Conservation (phyloP, 2,329 filamentous ascomycete species). For the Penicillium brevicompactum region DNA sequence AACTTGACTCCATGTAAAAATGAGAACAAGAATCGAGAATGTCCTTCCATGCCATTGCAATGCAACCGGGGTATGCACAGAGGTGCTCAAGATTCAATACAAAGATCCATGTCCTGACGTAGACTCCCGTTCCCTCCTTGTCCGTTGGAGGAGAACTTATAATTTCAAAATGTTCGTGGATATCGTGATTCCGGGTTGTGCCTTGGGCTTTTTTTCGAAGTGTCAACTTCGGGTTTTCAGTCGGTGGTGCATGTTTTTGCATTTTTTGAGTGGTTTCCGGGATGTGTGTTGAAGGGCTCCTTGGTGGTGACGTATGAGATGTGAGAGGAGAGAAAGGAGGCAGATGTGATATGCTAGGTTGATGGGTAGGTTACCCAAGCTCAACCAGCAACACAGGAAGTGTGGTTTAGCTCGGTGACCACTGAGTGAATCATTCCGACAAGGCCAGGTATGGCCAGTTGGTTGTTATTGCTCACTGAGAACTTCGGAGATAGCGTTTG, state of each 20-base stretch:
- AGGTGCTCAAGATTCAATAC: conserved; percentile 1
- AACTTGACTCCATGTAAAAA: conserved; percentile 21
- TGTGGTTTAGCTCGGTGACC: not conserved
- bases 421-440: not conserved
- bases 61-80: conserved; percentile 22
- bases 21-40: conserved; percentile 13
- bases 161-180: conserved; percentile 8
- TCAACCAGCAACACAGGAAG: not conserved
- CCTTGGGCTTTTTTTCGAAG: not conserved
- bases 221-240: not conserved
- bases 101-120: not conserved
- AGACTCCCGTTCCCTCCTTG: conserved; percentile 5
- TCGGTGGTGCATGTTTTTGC: not conserved
- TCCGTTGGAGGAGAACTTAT: not conserved
- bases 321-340: not conserved
- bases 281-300: not conserved
- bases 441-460: not conserved
- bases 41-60: conserved; percentile 18
- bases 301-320: not conserved
- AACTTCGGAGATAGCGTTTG: conserved; percentile 34
- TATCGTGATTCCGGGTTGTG: conserved; percentile 2
- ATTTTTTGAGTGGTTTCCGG: not conserved
- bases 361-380: not conserved
- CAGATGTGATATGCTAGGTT: not conserved
- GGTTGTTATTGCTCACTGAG: conserved; percentile 32